phyloP scores from a whole-genome alignment of 208 protist genomes.

The Leishmania mexicana region DNA sequence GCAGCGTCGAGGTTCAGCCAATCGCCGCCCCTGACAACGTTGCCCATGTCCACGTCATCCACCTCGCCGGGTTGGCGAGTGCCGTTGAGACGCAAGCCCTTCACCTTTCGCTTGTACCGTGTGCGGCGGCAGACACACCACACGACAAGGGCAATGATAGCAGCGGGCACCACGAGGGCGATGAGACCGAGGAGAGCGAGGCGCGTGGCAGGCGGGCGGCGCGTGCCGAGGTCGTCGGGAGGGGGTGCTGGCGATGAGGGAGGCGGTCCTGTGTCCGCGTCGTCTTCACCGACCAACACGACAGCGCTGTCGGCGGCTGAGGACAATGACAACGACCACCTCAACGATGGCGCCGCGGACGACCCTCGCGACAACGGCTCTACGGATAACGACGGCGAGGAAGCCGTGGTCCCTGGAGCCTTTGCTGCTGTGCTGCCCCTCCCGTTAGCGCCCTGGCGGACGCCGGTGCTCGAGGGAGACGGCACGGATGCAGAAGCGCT shows the following conservation, averaged over 20 bases:
- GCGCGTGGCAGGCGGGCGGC: not conserved
- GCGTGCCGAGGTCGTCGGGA: slow-evolving; percentile 7
- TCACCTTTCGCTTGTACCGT: slow-evolving; percentile 32
- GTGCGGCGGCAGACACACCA: slow-evolving; percentile 40
- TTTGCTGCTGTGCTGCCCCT: not conserved
- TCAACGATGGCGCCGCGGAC: not conserved
- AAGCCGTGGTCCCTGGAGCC: not conserved
- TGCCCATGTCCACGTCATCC: slow-evolving; percentile 54
- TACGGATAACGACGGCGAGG: not conserved
- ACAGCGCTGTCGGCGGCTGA: not conserved
- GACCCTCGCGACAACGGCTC: not conserved
- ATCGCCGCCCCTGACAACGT: slow-evolving; percentile 42
- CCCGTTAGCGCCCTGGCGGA: not conserved
- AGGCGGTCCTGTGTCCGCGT: not conserved
- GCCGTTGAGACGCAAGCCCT: slow-evolving; percentile 51
- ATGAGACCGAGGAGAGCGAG: slow-evolving; percentile 38
- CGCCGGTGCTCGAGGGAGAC: not conserved
- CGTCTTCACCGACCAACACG: not conserved
- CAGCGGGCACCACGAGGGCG: slow-evolving; percentile 48
- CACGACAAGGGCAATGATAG: slow-evolving; percentile 25
- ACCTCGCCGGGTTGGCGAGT: slow-evolving; percentile 45
- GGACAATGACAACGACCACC: not conserved
- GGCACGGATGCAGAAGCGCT: not conserved
- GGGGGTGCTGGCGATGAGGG: not conserved
- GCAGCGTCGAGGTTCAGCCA: slow-evolving; percentile 36